These are phyloP conservation scores for Lodderomyces orthopsilosis DNA, from an alignment of 1,139 yeast species.

Conservation along the genomic window DNA sequence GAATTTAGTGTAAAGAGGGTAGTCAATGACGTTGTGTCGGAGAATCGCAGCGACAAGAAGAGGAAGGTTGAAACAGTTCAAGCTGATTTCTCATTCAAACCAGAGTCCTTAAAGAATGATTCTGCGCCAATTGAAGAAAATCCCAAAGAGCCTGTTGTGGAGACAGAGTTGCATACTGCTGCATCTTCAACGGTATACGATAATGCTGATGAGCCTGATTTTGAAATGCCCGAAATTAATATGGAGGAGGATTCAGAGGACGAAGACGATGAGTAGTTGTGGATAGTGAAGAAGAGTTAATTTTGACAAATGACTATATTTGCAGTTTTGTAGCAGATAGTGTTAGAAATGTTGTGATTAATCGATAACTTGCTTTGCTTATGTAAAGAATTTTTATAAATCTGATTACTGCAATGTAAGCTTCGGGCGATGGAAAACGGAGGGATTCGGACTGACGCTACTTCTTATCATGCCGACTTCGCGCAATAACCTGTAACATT, in stretches of 20 bases:
- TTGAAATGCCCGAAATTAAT: constrained; percentile 54
- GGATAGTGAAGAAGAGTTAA: too few relatives aligned
- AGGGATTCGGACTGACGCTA: too few relatives aligned
- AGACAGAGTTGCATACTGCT: not conserved
- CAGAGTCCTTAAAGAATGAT: not conserved
- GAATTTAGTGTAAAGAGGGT: not conserved
- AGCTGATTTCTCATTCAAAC: not conserved
- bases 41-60: not conserved
- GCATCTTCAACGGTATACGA: not conserved
- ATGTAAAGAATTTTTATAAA: too few relatives aligned
- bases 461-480: too few relatives aligned
- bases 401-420: too few relatives aligned
- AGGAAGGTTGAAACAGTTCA: not conserved
- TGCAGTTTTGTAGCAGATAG: too few relatives aligned
- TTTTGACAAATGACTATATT: too few relatives aligned
- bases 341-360: too few relatives aligned
- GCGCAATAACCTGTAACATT: too few relatives aligned
- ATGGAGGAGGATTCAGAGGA: constrained; percentile 12
- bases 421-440: too few relatives aligned
- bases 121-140: not conserved
- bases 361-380: too few relatives aligned
- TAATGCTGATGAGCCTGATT: constrained; percentile 41
- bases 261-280: constrained; percentile 6
- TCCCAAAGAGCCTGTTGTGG: constrained; percentile 4
- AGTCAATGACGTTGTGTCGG: not conserved